A percentile compares a stretch with the other conserved stretches of the same genome.
These are phyloP conservation scores for Beta corolliflora DNA, from an alignment of 179 eudicot genomes.

Conservation along the genomic window DNA sequence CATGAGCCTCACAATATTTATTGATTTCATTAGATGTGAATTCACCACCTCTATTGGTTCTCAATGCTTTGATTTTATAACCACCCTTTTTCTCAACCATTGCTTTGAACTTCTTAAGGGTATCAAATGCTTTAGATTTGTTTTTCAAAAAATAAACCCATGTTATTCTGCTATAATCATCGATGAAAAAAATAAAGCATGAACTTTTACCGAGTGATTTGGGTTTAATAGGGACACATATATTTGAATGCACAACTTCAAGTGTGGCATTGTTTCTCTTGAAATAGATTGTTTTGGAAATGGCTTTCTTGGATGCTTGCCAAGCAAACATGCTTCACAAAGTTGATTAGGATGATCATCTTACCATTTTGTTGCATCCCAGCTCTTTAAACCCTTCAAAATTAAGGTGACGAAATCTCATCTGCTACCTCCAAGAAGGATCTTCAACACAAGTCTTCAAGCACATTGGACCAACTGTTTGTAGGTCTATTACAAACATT, in stretches of 20 bases:
- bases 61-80: not conserved
- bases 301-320: conserved; percentile 11
- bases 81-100: not conserved
- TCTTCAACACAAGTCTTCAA: conserved; percentile 13
- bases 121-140: not conserved
- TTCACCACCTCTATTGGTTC: conserved; percentile 4
- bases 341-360: not conserved
- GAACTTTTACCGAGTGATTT: conserved; percentile 2
- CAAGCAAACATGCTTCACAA: conserved; percentile 7
- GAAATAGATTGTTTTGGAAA: not conserved
- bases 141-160: conserved; percentile 10
- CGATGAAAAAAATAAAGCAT: not conserved
- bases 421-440: conserved; percentile 16
- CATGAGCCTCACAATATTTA: not conserved
- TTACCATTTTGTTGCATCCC: not conserved
- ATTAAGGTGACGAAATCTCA: conserved; percentile 4
- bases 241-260: not conserved
- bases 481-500: not conserved
- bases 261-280: not conserved
- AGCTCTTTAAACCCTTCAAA: not conserved
- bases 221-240: not conserved
- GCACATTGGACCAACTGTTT: not conserved
- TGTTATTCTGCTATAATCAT: conserved; percentile 8
- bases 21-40: conserved; percentile 2
- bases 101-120: not conserved